Percentiles rank a stretch among this genome's conserved stretches.
Evolutionary conservation across 495 filamentous ascomycete genomes (phyloP).

Genomic region (Talaromyces stipitatus): DNA sequence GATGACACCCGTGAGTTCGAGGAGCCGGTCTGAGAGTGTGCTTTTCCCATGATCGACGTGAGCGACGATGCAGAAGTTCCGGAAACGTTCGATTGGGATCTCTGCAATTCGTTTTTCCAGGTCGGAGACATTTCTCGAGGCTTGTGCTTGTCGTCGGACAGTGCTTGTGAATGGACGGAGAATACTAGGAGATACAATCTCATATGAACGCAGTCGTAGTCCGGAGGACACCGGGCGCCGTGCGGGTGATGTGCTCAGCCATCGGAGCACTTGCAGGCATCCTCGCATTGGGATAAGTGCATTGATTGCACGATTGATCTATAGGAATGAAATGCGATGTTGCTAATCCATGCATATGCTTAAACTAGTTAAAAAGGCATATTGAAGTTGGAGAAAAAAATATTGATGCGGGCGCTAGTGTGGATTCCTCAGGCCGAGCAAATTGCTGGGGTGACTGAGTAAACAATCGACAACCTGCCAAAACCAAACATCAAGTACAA

Average conservation of each 20-base stretch:
- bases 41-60: slow-evolving; percentile 99
- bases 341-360: background rate
- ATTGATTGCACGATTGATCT: slow-evolving; percentile 12
- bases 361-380: too few relatives aligned
- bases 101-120: slow-evolving; percentile 76
- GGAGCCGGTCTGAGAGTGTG: slow-evolving; percentile 82
- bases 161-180: slow-evolving; percentile 35
- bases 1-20: slow-evolving; percentile 95
- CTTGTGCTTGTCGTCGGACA: slow-evolving; percentile 24
- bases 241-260: slow-evolving; percentile 36
- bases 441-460: slow-evolving; percentile 3
- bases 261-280: slow-evolving; percentile 47
- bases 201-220: slow-evolving; percentile 20
- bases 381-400: background rate
- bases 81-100: slow-evolving; percentile 85
- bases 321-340: background rate
- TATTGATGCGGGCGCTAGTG: background rate
- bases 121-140: slow-evolving; percentile 36
- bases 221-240: slow-evolving; percentile 30
- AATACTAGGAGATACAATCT: slow-evolving; percentile 11
- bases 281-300: slow-evolving; percentile 44
- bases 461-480: background rate
- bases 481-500: background rate
- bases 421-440: background rate
- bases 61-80: slow-evolving; percentile 96